phyloP scores from a whole-genome alignment of 345 rosid genomes.

The Sisymbrium altissimum region DNA sequence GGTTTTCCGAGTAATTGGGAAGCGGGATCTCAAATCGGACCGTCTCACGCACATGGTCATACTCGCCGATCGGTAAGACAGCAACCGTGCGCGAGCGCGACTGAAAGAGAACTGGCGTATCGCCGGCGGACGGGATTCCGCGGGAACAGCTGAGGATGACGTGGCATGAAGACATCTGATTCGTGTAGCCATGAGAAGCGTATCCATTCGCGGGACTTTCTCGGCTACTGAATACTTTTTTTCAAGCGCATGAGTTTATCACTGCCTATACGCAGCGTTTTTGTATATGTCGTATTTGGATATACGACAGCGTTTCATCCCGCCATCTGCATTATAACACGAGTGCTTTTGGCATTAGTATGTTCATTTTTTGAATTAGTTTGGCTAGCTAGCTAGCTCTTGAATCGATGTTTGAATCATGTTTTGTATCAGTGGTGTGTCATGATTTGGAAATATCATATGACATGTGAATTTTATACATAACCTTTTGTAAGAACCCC shows the following conservation, averaged over 20 bases:
- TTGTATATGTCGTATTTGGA: neutral
- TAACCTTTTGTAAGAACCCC: neutral
- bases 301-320: neutral
- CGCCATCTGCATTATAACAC: neutral
- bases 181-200: conserved; percentile 25
- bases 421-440: no score
- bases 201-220: conserved; percentile 27
- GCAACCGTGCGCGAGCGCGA: neutral
- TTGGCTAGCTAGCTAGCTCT: no score
- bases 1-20: neutral
- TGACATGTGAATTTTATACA: no score
- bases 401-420: no score
- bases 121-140: conserved; percentile 7
- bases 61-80: neutral
- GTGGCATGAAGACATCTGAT: conserved; percentile 18
- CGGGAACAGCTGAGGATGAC: neutral
- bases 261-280: conserved; percentile 6
- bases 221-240: neutral
- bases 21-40: neutral
- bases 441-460: no score
- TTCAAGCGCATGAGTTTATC: neutral
- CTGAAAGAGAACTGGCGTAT: neutral
- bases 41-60: neutral
- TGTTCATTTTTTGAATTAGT: no score
- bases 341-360: neutral